phyloP scores from a whole-genome alignment of 345 rosid species.

The Aegle marmelos region DNA sequence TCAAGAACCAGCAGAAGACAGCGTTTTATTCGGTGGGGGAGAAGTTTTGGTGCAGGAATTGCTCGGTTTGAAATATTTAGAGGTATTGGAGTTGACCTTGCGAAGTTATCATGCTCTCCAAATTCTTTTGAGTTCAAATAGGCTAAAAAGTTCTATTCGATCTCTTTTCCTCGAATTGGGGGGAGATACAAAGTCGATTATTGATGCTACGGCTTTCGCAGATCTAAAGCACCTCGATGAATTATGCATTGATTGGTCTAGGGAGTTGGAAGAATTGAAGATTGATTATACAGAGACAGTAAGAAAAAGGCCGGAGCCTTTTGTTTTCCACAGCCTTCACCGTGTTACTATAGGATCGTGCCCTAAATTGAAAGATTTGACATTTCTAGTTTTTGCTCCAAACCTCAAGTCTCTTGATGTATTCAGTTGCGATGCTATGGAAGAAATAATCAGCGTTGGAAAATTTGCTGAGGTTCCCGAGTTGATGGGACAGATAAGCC shows the following conservation, averaged over 20 bases:
- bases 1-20: background rate
- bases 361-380: background rate
- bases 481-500: background rate
- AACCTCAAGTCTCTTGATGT: background rate
- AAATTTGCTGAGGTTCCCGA: too few relatives aligned
- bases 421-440: rapidly evolving
- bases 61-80: background rate
- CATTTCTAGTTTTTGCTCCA: background rate
- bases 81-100: background rate
- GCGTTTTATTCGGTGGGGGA: background rate
- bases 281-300: background rate
- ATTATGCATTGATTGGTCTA: background rate
- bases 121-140: background rate
- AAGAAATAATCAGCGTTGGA: too few relatives aligned
- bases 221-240: background rate
- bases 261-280: background rate
- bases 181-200: background rate
- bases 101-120: background rate
- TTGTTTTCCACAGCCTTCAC: background rate
- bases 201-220: background rate
- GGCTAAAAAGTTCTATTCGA: background rate
- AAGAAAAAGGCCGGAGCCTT: background rate
- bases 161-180: background rate
- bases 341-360: background rate
- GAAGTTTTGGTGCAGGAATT: background rate